These are phyloP conservation scores for Geotrichum ghanense DNA, from an alignment of 805 yeast species.

Conservation along the genomic window DNA sequence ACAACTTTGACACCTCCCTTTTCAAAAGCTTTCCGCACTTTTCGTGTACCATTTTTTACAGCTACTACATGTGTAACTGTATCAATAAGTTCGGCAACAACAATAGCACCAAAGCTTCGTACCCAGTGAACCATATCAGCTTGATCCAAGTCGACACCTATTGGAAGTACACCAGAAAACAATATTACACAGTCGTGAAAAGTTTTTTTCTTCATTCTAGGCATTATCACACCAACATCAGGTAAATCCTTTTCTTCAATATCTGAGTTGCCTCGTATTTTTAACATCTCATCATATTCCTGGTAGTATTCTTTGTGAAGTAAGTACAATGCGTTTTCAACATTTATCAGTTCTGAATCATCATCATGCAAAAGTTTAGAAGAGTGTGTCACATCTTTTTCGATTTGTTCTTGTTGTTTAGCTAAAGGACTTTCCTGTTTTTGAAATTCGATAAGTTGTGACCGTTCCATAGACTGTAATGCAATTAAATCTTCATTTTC, in stretches of 20 bases:
- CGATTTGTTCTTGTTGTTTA: conserved; percentile 41
- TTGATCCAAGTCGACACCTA: conserved; percentile 57
- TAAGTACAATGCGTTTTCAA: conserved; percentile 48
- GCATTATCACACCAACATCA: conserved; percentile 33
- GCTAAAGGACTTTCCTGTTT: conserved; percentile 78
- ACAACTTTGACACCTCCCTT: conserved; percentile 61
- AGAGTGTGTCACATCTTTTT: conserved; percentile 8
- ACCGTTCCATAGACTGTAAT: conserved; percentile 51
- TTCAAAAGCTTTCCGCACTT: conserved; percentile 68
- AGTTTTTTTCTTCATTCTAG: conserved; percentile 57
- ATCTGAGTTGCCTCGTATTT: conserved; percentile 1
- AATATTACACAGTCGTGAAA: conserved; percentile 59
- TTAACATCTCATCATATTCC: conserved; percentile 26
- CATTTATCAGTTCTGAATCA: conserved; percentile 59
- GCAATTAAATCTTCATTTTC: conserved; percentile 29
- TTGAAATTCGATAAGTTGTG: conserved; percentile 65
- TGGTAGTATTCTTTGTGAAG: conserved; percentile 62
- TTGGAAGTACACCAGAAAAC: conserved; percentile 82
- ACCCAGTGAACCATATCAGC: conserved; percentile 93
- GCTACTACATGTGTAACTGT: conserved; percentile 85
- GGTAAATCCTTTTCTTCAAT: conserved; percentile 12
- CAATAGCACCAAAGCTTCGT: conserved; percentile 79
- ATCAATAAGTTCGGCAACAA: conserved; percentile 57
- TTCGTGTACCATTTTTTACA: conserved; percentile 66
- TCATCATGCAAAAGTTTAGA: conserved; percentile 60